Evolutionary conservation across 495 filamentous ascomycete genomes (phyloP).

Genomic region (Lentithecium fluviatile): DNA sequence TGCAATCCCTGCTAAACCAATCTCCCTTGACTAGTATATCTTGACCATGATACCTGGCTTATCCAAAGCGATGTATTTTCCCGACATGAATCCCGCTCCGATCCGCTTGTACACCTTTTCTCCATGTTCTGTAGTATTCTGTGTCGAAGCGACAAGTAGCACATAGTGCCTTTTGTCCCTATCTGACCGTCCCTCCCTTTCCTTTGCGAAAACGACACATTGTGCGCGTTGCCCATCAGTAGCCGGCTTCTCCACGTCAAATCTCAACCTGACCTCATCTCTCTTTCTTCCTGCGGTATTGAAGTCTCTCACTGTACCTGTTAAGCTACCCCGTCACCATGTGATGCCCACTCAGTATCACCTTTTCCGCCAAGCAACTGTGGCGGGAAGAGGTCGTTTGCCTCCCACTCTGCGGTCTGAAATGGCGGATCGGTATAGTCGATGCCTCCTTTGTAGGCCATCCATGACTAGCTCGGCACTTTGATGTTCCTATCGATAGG

Average conservation of each 20-base stretch:
- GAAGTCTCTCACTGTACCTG: slow-evolving; percentile 7
- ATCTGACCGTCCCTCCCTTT: not conserved
- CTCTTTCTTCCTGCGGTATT: slow-evolving; percentile 1
- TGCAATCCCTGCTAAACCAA: no score
- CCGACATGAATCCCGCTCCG: slow-evolving; percentile 9
- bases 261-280: not conserved
- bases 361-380: not conserved
- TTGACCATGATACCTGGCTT: not conserved
- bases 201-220: slow-evolving; percentile 2
- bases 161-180: slow-evolving; percentile 1
- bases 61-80: slow-evolving; percentile 9
- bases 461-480: slow-evolving; percentile 22
- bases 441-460: slow-evolving; percentile 17
- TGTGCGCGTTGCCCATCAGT: not conserved
- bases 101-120: slow-evolving; percentile 2
- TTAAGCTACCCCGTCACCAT: not conserved
- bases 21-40: slow-evolving; percentile 25
- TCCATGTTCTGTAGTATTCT: not conserved
- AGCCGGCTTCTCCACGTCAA: not conserved
- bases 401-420: not conserved
- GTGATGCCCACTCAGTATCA: not conserved
- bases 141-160: not conserved
- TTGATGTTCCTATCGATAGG: not conserved
- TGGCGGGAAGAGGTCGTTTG: slow-evolving; percentile 1
- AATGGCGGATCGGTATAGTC: slow-evolving; percentile 10